Evolutionary conservation across 768 basidiomycete genomes (phyloP), one percentile per base, ranked within the genome.

Genomic region (Candolleomyces eurysporus): DNA sequence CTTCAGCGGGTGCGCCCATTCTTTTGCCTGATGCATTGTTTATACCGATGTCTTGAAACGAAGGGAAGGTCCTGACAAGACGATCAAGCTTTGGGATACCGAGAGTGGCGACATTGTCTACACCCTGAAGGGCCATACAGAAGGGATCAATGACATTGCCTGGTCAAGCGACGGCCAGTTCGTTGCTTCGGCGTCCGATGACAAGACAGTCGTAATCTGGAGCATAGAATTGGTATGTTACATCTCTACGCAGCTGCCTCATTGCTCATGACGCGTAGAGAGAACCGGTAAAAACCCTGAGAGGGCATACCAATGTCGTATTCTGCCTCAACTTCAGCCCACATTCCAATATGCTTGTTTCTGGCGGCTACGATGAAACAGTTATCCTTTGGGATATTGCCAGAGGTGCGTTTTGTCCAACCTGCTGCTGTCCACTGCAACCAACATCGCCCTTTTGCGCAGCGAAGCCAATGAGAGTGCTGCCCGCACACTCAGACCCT

Each of bases 401-500:
- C 26, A 80, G 89, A 83, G 94, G 94, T 94, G 63, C n/a, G 60
- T 50, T 36, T 36, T 7, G 39, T 39, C 22, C 6, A 19, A 17
- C 14, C 17, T 45, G 19, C 26, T 22, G 17, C 13, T 26, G 40
- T 26, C 56, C 22, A 32, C 42, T 40, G 7, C 45, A 50, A 54
- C 21, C 13, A 50, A 19, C 31, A 54, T 21, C 52, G 48, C 13
- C 52, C 65, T 19, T 53, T 60, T 36, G 14, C 31, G 11, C 61
- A 95, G 96, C 92, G 17, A 89, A 84, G 69, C 86, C 88, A n/a
- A 74, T 98, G 70, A 90, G 92, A 72, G 86, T 91, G 16, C 79
- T 98, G 9, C 94, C 96, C 39, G 97, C 97, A 2, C 97, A 98
- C 78, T 96, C 96, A 2, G 97, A 98, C 73, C 96, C 97, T 13